Base-by-base conservation (phyloP, 2,329 filamentous ascomycete genomes). In the Fusarium marasasianum region DNA sequence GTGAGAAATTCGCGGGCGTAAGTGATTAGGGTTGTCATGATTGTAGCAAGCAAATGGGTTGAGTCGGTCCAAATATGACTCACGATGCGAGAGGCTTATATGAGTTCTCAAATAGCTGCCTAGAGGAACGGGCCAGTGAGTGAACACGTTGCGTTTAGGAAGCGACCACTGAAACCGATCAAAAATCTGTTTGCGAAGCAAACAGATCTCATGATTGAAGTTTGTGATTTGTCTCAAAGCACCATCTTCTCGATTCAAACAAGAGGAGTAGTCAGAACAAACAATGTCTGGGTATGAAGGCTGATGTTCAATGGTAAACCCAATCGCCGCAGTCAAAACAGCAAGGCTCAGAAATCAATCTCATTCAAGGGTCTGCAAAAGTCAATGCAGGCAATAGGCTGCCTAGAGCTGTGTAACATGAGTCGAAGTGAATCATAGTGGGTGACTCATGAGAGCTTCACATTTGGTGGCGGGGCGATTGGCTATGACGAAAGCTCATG, bases 401-500 rank as follows among this genome's bases (percentile, higher is more conserved):
- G 24, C 26, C 38, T 18, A 18, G 20, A 29, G 20, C 8, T 55
- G 51, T 41, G 24, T 31, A n/a, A 43, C 35, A 55, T 43, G 20
- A 43, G 51, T 31, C 35, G 6, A 29, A 41, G 26, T 55, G 51
- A 55, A 43, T 55, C 37, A 55, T 18, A n/a, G 24, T 18, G 8
- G 20, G 51, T 55, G 51, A 55, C 35, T 55, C 51, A 55, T 55
- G 51, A 55, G 18, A 15, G 26, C n/a, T 12, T 41, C n/a, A 35
- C 14, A 10, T 40, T 44, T 17, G 26, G 22, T 33, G 38, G 63
- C 26, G 45, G 33, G 61, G 53, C 24, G 26, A 35, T 9, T 40
- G 51, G 17, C 14, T n/a, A 40, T 69, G 67, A 69, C 51, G 67
- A 18, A 51, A 59, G 47, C 40, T 56, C 57, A 48, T 54, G 66